phyloP scores from a whole-genome alignment of 108 stramenopile species.

The Mediolabrus comicus region DNA sequence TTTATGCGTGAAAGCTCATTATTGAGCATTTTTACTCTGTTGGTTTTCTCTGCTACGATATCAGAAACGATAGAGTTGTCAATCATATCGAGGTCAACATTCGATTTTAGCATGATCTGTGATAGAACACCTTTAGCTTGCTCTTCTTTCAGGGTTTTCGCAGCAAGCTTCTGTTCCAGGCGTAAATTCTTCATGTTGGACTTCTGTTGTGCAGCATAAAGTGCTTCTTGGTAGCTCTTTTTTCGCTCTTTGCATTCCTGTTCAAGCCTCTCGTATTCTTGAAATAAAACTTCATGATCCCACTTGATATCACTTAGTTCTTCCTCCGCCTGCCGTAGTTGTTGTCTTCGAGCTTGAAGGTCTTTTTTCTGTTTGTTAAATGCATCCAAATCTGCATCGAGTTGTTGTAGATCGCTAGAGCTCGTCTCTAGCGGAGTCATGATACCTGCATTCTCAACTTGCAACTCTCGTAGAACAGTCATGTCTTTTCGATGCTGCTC shows the following conservation, averaged over 20 bases:
- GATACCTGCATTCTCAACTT: slow-evolving; percentile 23
- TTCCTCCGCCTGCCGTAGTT: slow-evolving; percentile 19
- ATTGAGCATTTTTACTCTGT: slow-evolving; percentile 11
- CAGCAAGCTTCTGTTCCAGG: slow-evolving; percentile 70
- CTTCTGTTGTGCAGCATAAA: slow-evolving; percentile 71
- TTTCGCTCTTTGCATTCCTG: slow-evolving; percentile 23
- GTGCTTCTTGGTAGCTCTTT: slow-evolving; percentile 20
- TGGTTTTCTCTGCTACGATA: slow-evolving; percentile 26
- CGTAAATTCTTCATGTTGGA: slow-evolving; percentile 70
- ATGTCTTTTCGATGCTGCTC: slow-evolving; percentile 34
- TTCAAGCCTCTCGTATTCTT: slow-evolving; percentile 28
- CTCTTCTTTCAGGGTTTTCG: slow-evolving; percentile 48
- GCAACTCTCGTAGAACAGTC: slow-evolving; percentile 15
- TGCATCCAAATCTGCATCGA: slow-evolving; percentile 12
- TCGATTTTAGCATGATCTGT: slow-evolving; percentile 65
- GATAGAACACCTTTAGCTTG: slow-evolving; percentile 59
- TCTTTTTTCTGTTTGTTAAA: slow-evolving; percentile 25
- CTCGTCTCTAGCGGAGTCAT: slow-evolving; percentile 27
- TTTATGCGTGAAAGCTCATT: slow-evolving; percentile 20
- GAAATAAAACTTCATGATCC: slow-evolving; percentile 44
- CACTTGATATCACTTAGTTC: slow-evolving; percentile 43
- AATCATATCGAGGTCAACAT: slow-evolving; percentile 51
- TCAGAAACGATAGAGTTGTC: slow-evolving; percentile 28
- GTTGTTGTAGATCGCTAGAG: slow-evolving; percentile 3
- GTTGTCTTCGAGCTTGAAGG: slow-evolving; percentile 20